Percentiles rank a stretch among this genome's conserved stretches.
phyloP scores from a whole-genome alignment of 352 stramenopile genomes.

The Globisporangium cederbergense region DNA sequence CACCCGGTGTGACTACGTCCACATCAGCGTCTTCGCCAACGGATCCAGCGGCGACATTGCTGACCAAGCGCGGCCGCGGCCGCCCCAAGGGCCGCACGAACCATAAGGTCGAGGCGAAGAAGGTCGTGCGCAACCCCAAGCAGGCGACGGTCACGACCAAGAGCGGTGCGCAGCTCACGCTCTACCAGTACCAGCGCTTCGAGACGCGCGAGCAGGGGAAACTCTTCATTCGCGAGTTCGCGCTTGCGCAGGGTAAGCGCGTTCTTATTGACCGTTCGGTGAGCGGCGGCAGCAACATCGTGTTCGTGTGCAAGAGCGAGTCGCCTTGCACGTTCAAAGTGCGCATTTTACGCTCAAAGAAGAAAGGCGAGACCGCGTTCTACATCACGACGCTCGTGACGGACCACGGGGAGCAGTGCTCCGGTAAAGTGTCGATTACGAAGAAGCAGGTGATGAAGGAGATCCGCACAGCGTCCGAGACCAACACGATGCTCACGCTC shows the following conservation, averaged over 20 bases:
- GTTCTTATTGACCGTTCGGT: constrained; percentile 31
- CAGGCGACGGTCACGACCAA: constrained; percentile 13
- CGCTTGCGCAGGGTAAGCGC: constrained; percentile 40
- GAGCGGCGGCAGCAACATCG: constrained; percentile 51
- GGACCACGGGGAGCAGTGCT: constrained; percentile 32
- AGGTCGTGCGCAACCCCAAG: constrained; percentile 9
- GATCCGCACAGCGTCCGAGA: constrained; percentile 26
- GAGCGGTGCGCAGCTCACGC: constrained; percentile 29
- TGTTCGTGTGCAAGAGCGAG: constrained; percentile 41
- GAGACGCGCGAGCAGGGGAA: constrained; percentile 33
- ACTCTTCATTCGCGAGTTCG: constrained; percentile 44
- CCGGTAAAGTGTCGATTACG: constrained; percentile 32
- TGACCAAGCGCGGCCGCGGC: not conserved
- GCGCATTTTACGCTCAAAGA: constrained; percentile 29
- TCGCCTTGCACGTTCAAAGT: constrained; percentile 40
- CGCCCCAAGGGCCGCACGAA: constrained; percentile 4
- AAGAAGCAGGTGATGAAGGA: constrained; percentile 40
- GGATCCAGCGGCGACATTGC: not conserved
- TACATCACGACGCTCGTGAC: constrained; percentile 30
- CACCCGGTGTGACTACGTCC: not conserved
- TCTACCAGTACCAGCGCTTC: constrained; percentile 41
- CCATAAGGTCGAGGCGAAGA: constrained; percentile 5
- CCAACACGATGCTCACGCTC: constrained; percentile 27
- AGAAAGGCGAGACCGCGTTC: constrained; percentile 8
- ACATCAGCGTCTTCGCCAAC: not conserved